Base-by-base conservation (phyloP, 169 alveolate genomes). In the Eimeria acervulina region DNA sequence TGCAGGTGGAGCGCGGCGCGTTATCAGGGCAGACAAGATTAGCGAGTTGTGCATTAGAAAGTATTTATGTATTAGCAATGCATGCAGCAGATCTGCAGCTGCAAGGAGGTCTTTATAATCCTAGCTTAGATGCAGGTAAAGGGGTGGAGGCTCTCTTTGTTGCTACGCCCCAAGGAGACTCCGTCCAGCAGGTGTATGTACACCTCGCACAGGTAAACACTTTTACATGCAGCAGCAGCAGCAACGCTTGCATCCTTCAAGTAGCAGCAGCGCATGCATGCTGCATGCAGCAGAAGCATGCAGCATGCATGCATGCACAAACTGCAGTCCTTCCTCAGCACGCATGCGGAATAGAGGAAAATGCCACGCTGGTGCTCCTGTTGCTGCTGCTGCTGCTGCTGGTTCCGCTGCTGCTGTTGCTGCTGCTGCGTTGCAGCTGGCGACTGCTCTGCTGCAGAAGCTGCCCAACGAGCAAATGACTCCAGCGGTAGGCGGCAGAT, bases 71-170 rank as follows among this genome's bases (percentile, higher is more conserved):
- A 6, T 21, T 72, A 15, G 83, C 83, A 72, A 72, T 78, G 88
- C 88, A 78, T 8, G 63, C 61, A 40, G 88, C 88, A 78, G 33
- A 78, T 21, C 33, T 40, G 63, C 88, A 78, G 88, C 88, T 78
- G 63, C 88, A 74, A 42, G 47, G n/a, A 17, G 85, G 85, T 3
- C 85, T 74, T 19, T 74, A 74, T 42, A 74, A 21, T 42, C 44
- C 61, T 6, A 78, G 19, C 33, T 23, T 78, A 17, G 88, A 36
- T 36, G 38, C 12, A 6, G n/a, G 61, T 4, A 61, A 78, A 28
- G 88, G 51, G 21, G 47, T 42, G 17, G 85, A 33, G 85, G 85
- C 52, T 26, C 85, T 74, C 8, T 74, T 74, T 33, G 47, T 28
- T 5, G 51, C 38, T 5, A 74, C 47, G 44, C 85, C 85, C 19